Evolutionary conservation across 1,284 basidiomycete species (phyloP).

Genomic region (Erythrobasidium hasegawianum): DNA sequence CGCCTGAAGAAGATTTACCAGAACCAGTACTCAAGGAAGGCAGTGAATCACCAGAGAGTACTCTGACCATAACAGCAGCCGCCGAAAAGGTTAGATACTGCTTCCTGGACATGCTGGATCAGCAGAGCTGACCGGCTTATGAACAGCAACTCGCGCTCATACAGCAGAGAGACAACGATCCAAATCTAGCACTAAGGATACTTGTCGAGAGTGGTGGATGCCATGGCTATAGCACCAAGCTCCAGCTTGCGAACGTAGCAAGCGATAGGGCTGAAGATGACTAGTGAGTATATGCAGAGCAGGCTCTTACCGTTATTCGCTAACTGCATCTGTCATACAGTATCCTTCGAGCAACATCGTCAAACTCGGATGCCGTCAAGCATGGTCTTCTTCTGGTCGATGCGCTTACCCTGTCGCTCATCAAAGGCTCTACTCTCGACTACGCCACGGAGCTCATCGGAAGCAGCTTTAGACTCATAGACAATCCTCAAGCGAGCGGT

Average conservation of each 20-base stretch:
- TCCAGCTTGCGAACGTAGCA: conserved; percentile 61
- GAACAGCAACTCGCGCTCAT: conserved; percentile 69
- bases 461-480: conserved; percentile 69
- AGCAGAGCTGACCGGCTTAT: too few relatives aligned
- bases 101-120: not conserved
- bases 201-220: conserved; percentile 84
- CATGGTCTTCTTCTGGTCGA: conserved; percentile 58
- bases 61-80: conserved; percentile 19
- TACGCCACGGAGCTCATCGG: conserved; percentile 88
- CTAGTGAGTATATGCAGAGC: conserved; percentile 66
- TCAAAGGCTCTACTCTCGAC: conserved; percentile 80
- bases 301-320: not conserved
- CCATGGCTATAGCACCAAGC: conserved; percentile 88
- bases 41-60: conserved; percentile 8
- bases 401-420: conserved; percentile 68
- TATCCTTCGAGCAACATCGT: conserved; percentile 10
- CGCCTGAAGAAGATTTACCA: conserved; percentile 29
- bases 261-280: conserved; percentile 61
- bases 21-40: conserved; percentile 27
- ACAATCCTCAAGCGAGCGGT: conserved; percentile 80
- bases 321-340: not conserved
- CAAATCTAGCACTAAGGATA: conserved; percentile 65
- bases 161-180: conserved; percentile 58
- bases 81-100: conserved; percentile 23
- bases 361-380: not conserved